phyloP scores from a whole-genome alignment of 495 filamentous ascomycete species.

The Trypethelium eluteriae region DNA sequence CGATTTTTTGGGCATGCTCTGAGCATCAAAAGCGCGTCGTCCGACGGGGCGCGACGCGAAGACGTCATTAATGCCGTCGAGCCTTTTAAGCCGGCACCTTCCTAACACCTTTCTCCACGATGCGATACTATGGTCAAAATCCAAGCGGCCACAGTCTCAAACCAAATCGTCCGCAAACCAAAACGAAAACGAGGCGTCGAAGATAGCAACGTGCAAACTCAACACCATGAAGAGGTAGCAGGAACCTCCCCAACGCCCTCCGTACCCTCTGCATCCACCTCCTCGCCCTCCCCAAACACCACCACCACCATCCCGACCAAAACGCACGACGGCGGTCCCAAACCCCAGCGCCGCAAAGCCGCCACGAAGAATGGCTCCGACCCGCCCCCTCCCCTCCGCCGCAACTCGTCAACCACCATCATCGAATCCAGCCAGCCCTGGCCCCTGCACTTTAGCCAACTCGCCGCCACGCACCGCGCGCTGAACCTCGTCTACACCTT shows the following conservation, averaged over 20 bases:
- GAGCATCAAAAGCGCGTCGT: no score
- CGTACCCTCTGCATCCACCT: neutral
- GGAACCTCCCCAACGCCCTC: neutral
- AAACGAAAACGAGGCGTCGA: conserved; percentile 42
- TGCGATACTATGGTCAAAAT: conserved; percentile 43
- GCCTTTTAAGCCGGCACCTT: neutral
- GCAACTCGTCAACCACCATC: conserved; percentile 38
- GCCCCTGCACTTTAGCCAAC: conserved; percentile 63
- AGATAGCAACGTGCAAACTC: conserved; percentile 24
- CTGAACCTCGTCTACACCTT: conserved; percentile 93
- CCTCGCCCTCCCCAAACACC: conserved; percentile 13
- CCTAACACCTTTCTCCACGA: neutral
- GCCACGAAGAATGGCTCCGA: conserved; percentile 21
- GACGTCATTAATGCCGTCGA: neutral
- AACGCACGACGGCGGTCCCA: conserved; percentile 48
- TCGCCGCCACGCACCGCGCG: conserved; percentile 72
- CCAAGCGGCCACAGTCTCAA: conserved; percentile 50
- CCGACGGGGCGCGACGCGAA: neutral
- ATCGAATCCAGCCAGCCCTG: conserved; percentile 51
- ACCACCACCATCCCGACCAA: conserved; percentile 43
- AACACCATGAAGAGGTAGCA: conserved; percentile 13
- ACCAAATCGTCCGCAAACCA: conserved; percentile 45
- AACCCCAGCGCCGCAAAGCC: conserved; percentile 35
- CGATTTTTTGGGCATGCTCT: no score
- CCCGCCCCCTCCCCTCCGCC: conserved; percentile 30